Conservation (phyloP, 208 protist species). For the Angomonas ambiguus region DNA sequence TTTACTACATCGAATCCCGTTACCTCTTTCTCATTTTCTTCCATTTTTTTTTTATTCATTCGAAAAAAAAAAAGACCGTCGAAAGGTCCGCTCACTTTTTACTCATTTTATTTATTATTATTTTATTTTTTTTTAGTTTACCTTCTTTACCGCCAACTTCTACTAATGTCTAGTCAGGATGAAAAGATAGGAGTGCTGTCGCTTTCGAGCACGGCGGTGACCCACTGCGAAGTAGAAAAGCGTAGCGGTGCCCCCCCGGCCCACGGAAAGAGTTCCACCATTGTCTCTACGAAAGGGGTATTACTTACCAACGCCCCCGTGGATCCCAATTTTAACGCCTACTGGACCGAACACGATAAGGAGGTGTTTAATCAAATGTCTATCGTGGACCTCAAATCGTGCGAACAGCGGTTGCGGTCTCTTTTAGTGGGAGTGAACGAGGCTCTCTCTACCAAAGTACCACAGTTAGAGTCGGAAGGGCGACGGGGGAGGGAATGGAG, state of each 20-base stretch:
- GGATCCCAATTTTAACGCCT: neutral
- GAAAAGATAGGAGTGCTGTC: too few species aligned
- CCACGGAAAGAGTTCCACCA: neutral
- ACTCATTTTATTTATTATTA: too few species aligned
- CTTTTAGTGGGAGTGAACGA: neutral
- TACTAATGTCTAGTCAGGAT: too few species aligned
- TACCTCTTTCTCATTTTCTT: conserved; percentile 12
- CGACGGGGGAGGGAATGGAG: neutral
- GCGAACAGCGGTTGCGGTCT: neutral
- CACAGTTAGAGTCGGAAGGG: neutral
- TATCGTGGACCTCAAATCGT: neutral
- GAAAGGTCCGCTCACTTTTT: too few species aligned
- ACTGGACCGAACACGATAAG: neutral
- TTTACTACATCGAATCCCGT: too few species aligned
- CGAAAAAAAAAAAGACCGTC: conserved; percentile 1
- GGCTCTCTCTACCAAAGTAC: neutral
- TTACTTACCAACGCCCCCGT: neutral
- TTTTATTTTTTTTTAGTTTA: too few species aligned
- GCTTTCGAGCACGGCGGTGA: too few species aligned
- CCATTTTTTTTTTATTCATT: neutral
- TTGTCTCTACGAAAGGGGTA: neutral
- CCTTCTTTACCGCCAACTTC: too few species aligned
- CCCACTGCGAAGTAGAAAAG: too few species aligned
- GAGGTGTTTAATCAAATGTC: neutral
- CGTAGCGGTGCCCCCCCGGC: too few species aligned